phyloP scores from a whole-genome alignment of 371 early-diverging fungal species.

The Rhizopus delemar region DNA sequence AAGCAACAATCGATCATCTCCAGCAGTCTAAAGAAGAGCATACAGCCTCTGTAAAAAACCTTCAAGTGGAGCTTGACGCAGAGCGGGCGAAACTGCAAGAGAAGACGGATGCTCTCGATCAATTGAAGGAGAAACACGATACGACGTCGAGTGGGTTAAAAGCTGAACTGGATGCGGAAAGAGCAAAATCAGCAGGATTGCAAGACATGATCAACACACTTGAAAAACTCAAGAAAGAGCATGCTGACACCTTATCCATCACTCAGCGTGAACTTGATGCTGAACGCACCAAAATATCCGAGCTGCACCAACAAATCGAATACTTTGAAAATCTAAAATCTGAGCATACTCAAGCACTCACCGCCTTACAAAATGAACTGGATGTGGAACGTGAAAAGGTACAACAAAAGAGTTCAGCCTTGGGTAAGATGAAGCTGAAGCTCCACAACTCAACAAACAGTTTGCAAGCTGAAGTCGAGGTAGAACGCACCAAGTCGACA shows the following conservation, averaged over 20 bases:
- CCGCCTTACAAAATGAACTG: background rate
- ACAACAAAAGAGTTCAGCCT: background rate
- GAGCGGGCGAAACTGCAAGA: background rate
- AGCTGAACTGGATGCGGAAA: conserved; percentile 5
- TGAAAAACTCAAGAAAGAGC: conserved; percentile 8
- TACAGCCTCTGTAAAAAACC: background rate
- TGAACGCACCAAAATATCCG: conserved; percentile 9
- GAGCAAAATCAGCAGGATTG: background rate
- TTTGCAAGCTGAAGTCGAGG: background rate
- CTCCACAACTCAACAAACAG: background rate
- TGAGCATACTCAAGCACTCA: background rate
- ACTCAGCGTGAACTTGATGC: conserved; percentile 1
- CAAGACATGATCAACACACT: background rate
- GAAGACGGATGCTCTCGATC: background rate
- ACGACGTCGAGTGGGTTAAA: background rate
- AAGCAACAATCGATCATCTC: conserved; percentile 7
- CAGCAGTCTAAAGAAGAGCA: conserved; percentile 6
- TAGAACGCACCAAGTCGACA: background rate
- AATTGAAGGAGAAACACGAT: background rate
- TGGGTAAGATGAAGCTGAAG: background rate
- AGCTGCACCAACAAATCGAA: conserved; percentile 41
- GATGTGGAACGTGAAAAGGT: conserved; percentile 1
- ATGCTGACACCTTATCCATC: background rate
- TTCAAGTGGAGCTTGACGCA: background rate
- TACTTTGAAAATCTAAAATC: conserved; percentile 38